phyloP scores from a whole-genome alignment of 352 stramenopile species.

The Phytopythium ostracodes region DNA sequence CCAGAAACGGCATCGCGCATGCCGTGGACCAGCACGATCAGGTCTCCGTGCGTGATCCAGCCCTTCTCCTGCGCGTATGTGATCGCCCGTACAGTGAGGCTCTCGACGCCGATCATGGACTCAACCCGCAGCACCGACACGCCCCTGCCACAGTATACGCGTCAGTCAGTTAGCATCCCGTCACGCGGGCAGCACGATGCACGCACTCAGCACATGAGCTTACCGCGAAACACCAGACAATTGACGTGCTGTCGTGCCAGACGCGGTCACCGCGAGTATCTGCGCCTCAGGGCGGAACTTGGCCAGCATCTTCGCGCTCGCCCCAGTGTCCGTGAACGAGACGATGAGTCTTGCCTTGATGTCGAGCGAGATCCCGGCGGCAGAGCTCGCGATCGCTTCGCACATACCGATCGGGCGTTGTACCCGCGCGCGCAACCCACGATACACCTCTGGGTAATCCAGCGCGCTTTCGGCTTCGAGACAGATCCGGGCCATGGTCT shows the following conservation, averaged over 20 bases:
- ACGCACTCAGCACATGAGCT: background rate
- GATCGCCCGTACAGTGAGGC: conserved; percentile 83
- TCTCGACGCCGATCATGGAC: conserved; percentile 82
- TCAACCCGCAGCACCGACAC: conserved; percentile 62
- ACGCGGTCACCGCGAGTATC: conserved; percentile 90
- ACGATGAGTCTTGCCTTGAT: conserved; percentile 96
- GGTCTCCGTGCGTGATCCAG: conserved; percentile 83
- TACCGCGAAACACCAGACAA: conserved; percentile 79
- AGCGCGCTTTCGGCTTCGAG: conserved; percentile 87
- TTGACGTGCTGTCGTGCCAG: conserved; percentile 55
- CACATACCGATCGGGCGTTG: conserved; percentile 55
- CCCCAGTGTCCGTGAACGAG: conserved; percentile 95
- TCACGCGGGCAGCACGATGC: background rate
- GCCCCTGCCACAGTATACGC: conserved; percentile 32
- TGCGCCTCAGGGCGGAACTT: conserved; percentile 93
- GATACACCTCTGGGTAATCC: conserved; percentile 73
- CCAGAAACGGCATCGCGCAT: conserved; percentile 78
- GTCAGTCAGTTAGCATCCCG: background rate
- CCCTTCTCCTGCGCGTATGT: conserved; percentile 71
- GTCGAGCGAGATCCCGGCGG: conserved; percentile 97
- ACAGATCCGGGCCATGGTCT: conserved; percentile 93
- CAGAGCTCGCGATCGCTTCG: conserved; percentile 96
- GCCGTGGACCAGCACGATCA: conserved; percentile 89
- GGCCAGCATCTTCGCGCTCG: conserved; percentile 92
- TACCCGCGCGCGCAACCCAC: conserved; percentile 38